These are phyloP conservation scores for Talaromyces wortmannii DNA, from an alignment of 495 filamentous ascomycete species.

Conservation along the genomic window DNA sequence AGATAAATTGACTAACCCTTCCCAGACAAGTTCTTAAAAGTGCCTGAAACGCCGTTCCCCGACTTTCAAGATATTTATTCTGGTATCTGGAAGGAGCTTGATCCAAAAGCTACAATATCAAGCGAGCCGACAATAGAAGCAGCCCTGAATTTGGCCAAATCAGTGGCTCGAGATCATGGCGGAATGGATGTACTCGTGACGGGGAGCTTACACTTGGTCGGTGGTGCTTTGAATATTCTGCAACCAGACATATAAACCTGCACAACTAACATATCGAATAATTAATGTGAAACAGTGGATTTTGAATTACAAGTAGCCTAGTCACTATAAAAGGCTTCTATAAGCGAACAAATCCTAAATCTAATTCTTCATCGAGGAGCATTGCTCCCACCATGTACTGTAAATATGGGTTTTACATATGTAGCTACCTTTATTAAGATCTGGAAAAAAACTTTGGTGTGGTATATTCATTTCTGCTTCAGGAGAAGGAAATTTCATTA, in stretches of 20 bases:
- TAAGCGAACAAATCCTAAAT: no score
- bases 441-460: no score
- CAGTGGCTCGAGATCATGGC: slow-evolving; percentile 11
- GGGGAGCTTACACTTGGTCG: slow-evolving; percentile 56
- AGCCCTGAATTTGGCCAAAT: slow-evolving; percentile 21
- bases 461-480: no score
- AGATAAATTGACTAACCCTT: slow-evolving; percentile 3
- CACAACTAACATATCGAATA: no score
- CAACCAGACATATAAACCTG: slow-evolving; percentile 5
- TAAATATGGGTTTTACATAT: no score
- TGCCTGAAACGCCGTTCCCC: slow-evolving; percentile 10
- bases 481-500: no score
- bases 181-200: slow-evolving; percentile 47
- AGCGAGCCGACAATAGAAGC: slow-evolving; percentile 20
- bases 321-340: no score
- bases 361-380: no score
- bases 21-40: slow-evolving; percentile 19
- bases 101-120: slow-evolving; percentile 15
- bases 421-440: no score
- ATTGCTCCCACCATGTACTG: no score
- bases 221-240: slow-evolving; percentile 42
- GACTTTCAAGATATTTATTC: slow-evolving; percentile 20
- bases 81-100: slow-evolving; percentile 13
- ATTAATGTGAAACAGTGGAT: no score
- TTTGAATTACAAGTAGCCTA: no score